These are phyloP conservation scores for Acer yangbiense DNA, from an alignment of 345 rosid species.

Conservation along the genomic window DNA sequence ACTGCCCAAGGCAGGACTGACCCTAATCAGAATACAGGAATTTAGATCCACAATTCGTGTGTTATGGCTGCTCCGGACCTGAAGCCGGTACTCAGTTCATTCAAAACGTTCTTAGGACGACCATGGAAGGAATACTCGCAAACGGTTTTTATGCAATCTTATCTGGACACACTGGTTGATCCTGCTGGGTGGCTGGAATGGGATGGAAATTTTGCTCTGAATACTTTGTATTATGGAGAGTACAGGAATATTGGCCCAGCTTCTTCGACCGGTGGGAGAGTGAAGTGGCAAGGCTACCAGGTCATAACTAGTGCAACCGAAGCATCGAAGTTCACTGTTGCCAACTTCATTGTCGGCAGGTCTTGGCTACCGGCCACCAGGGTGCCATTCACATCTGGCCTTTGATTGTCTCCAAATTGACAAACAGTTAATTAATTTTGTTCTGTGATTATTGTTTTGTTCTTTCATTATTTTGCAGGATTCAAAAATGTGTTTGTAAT, in stretches of 20 bases:
- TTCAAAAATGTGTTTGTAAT: neutral
- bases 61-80: constrained; percentile 78
- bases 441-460: neutral
- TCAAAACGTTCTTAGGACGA: constrained; percentile 71
- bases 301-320: constrained; percentile 57
- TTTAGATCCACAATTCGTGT: constrained; percentile 71
- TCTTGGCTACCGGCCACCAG: constrained; percentile 79
- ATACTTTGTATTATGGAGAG: constrained; percentile 77
- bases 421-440: neutral
- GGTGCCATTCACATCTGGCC: constrained; percentile 66
- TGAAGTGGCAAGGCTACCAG: constrained; percentile 69
- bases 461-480: neutral
- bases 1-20: constrained; percentile 89
- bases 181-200: constrained; percentile 84
- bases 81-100: constrained; percentile 46
- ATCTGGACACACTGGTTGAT: constrained; percentile 63
- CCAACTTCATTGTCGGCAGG: constrained; percentile 64
- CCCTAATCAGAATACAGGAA: constrained; percentile 88
- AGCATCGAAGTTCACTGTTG: constrained; percentile 69
- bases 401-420: constrained; percentile 31
- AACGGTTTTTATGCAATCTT: constrained; percentile 59
- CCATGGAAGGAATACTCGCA: constrained; percentile 83
- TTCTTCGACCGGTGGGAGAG: constrained; percentile 60
- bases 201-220: constrained; percentile 69
- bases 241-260: constrained; percentile 70